Evolutionary conservation across 1,284 basidiomycete genomes (phyloP), one percentile per base, ranked within the genome.

Genomic region (Xerocomus nothofagi): DNA sequence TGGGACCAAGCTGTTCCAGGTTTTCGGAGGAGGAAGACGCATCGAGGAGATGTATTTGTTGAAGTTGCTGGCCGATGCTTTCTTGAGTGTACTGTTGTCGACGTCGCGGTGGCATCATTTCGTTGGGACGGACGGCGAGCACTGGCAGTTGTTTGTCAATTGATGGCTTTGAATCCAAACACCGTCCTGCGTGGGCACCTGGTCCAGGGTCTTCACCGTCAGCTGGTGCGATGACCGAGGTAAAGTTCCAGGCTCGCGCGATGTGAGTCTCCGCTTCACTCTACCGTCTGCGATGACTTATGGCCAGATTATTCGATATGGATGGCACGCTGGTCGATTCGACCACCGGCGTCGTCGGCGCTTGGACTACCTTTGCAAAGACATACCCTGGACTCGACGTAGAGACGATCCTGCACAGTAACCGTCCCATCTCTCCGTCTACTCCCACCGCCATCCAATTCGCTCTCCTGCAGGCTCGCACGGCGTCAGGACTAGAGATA

Each of bases 1-100:
- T 85, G 29, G 93, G 92, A 12, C 90, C 93, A 14, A 96, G 83
- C 47, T 94, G 91, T 71, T 96, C 93, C 36, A 96, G 80, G 69
- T 96, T 95, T 72, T 96, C 93, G 11, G 89, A 88, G 17, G 87
- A 87, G 4, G 88, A 92, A 0, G 88, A 86, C 20, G 86, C 82
- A 71, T 92, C 89, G 24, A 93, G 81, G 15, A 93, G 78, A 68
- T 93, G 89, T 50, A 93, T 91, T 68, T 93, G 89, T 63, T 90
- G 87, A 11, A 91, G 76, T 66, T 92, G 90, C 63, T 88, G 84
- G 73, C 91, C 87, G 62, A 92, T 87, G 61, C 74, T 82, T 58
- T 90, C 86, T 65, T 86, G 86, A 5, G 85, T 88, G 68, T 87
- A 90, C 56, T 87, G 84, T 27, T 76, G 76, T 54, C 84, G 78